Conservation (phyloP, 306 rosid genomes). For the Begonia fuchsioides region DNA sequence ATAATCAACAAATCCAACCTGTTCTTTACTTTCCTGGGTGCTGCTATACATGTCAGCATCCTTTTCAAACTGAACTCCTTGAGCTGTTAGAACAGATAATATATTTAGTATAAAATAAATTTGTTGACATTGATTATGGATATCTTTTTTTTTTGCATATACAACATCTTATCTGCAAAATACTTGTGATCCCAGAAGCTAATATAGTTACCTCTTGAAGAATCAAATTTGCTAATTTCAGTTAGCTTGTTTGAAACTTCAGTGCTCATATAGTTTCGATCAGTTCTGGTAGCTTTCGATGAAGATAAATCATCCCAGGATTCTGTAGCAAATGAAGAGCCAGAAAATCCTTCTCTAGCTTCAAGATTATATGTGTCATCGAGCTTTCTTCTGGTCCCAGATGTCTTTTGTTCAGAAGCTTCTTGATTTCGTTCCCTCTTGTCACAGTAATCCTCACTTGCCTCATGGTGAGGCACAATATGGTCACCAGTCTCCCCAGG, state of each 20-base stretch:
- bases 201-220: slow-evolving; percentile 32
- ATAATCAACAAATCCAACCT: slow-evolving; percentile 65
- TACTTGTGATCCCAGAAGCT: too few relatives aligned
- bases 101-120: slow-evolving; percentile 1
- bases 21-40: slow-evolving; percentile 49
- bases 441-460: slow-evolving; percentile 34
- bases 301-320: slow-evolving; percentile 49
- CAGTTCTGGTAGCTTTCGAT: slow-evolving; percentile 32
- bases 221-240: slow-evolving; percentile 26
- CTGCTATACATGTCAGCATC: slow-evolving; percentile 39
- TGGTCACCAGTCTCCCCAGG: slow-evolving; percentile 65
- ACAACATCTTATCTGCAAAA: background rate
- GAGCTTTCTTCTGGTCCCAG: slow-evolving; percentile 24
- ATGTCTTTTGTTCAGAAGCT: slow-evolving; percentile 38
- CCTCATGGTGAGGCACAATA: slow-evolving; percentile 69
- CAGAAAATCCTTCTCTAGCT: slow-evolving; percentile 24
- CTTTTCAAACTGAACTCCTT: slow-evolving; percentile 26
- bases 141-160: too few relatives aligned
- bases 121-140: too few relatives aligned
- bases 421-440: slow-evolving; percentile 49
- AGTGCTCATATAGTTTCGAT: slow-evolving; percentile 28
- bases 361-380: slow-evolving; percentile 33
- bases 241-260: slow-evolving; percentile 24
- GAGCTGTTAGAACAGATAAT: slow-evolving; percentile 34
- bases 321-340: slow-evolving; percentile 27